phyloP scores from a whole-genome alignment of 1,139 yeast species.

The Pichia sp. region DNA sequence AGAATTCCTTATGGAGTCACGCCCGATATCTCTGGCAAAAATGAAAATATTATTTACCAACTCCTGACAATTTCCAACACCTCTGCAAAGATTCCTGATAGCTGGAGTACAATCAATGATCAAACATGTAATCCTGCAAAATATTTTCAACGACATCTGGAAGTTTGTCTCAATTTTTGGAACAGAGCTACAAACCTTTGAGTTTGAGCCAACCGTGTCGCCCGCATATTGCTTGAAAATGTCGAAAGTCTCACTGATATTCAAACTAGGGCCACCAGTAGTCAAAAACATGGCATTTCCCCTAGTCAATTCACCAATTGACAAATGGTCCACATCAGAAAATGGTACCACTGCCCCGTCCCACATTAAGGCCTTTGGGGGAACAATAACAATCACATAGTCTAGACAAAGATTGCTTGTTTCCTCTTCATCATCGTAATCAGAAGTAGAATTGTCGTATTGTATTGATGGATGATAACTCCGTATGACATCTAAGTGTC shows the following conservation, averaged over 20 bases:
- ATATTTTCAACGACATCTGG: slow-evolving; percentile 59
- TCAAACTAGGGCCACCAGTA: slow-evolving; percentile 52
- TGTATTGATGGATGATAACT: slow-evolving; percentile 19
- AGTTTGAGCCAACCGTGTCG: slow-evolving; percentile 48
- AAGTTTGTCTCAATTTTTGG: slow-evolving; percentile 74
- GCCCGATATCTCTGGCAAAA: slow-evolving; percentile 81
- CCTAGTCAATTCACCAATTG: slow-evolving; percentile 45
- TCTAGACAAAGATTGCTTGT: slow-evolving; percentile 33
- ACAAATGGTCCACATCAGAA: slow-evolving; percentile 33
- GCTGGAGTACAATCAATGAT: slow-evolving; percentile 62
- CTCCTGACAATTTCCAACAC: slow-evolving; percentile 61
- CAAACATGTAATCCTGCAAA: slow-evolving; percentile 65
- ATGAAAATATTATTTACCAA: slow-evolving; percentile 71
- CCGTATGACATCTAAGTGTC: slow-evolving; percentile 28
- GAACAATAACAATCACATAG: slow-evolving; percentile 71
- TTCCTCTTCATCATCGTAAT: slow-evolving; percentile 39
- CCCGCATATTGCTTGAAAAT: slow-evolving; percentile 50
- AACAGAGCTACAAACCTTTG: slow-evolving; percentile 68
- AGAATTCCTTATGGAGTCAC: slow-evolving; percentile 61
- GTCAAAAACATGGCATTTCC: slow-evolving; percentile 73
- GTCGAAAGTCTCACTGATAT: slow-evolving; percentile 42
- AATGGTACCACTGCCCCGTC: slow-evolving; percentile 72
- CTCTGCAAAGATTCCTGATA: slow-evolving; percentile 47
- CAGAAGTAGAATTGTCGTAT: slow-evolving; percentile 21
- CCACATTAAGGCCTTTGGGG: slow-evolving; percentile 87